A percentile compares a stretch with the other conserved stretches of the same genome.
phyloP scores from a whole-genome alignment of 495 filamentous ascomycete species.

The Sphaerosporella brunnea region DNA sequence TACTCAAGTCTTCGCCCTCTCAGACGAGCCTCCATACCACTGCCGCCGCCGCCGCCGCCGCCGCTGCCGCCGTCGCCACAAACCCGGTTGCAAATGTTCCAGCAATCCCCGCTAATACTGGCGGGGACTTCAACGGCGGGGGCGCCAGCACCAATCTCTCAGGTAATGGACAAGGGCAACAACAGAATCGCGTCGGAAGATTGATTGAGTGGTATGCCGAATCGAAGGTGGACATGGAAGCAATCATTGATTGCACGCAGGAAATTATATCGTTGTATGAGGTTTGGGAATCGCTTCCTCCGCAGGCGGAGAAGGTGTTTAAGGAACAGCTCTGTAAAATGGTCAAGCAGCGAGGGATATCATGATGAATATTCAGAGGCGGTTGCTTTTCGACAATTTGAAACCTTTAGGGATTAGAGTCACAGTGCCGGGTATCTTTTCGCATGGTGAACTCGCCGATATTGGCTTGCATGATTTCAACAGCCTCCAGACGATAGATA shows the following conservation, averaged over 20 bases:
- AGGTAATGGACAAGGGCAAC: slow-evolving; percentile 25
- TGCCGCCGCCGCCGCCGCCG: slow-evolving; percentile 28
- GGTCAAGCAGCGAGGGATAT: slow-evolving; percentile 60
- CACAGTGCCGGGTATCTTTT: too few relatives aligned
- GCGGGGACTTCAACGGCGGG: slow-evolving; percentile 3
- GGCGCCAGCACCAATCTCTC: slow-evolving; percentile 10
- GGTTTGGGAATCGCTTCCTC: slow-evolving; percentile 59
- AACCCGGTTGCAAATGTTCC: too few relatives aligned
- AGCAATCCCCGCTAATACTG: too few relatives aligned
- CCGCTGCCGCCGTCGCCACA: slow-evolving; percentile 26
- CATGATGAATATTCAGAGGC: too few relatives aligned
- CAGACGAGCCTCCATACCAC: slow-evolving; percentile 20
- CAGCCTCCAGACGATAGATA: too few relatives aligned
- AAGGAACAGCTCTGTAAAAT: slow-evolving; percentile 65
- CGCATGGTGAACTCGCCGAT: too few relatives aligned
- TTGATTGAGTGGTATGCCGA: slow-evolving; percentile 78
- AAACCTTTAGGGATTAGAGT: too few relatives aligned
- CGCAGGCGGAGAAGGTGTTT: slow-evolving; percentile 52
- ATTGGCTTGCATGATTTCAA: too few relatives aligned
- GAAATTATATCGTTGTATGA: slow-evolving; percentile 93
- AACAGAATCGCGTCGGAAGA: slow-evolving; percentile 48
- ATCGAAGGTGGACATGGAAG: slow-evolving; percentile 79
- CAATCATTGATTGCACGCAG: slow-evolving; percentile 81
- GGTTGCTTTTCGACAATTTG: too few relatives aligned
- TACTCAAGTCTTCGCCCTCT: slow-evolving; percentile 45